Percentiles rank a stretch among this genome's conserved stretches.
Evolutionary conservation across 2,329 filamentous ascomycete species (phyloP).

Genomic region (Sordariomycetes sp.): DNA sequence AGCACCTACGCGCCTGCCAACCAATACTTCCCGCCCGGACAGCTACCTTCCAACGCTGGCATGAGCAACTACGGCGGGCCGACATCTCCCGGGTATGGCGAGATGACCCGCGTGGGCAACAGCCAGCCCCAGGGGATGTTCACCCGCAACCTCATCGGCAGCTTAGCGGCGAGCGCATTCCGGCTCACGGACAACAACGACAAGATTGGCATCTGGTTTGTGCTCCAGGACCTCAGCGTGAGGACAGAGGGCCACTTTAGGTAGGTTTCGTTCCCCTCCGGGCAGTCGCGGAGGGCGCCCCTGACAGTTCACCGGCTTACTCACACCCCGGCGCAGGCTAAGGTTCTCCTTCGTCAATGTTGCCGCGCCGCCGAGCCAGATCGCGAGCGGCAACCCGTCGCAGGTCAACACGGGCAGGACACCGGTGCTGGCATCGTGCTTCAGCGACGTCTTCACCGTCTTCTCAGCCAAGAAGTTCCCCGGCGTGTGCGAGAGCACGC

Average conservation of each 20-base stretch:
- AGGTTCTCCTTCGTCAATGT: constrained; percentile 76
- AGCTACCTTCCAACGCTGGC: constrained; percentile 2
- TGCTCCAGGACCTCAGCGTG: constrained; percentile 88
- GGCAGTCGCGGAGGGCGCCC: not conserved
- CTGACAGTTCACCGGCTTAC: not conserved
- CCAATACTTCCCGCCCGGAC: constrained; percentile 12
- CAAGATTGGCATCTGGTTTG: constrained; percentile 89
- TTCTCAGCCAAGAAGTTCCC: constrained; percentile 98
- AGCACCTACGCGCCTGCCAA: constrained; percentile 15
- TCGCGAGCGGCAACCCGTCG: constrained; percentile 16
- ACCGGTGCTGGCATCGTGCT: constrained; percentile 72
- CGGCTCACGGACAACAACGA: constrained; percentile 66
- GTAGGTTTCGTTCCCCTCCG: constrained; percentile 29
- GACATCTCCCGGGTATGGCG: constrained; percentile 12
- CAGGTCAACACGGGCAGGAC: constrained; percentile 60
- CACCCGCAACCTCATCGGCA: constrained; percentile 88
- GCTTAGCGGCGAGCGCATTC: constrained; percentile 78
- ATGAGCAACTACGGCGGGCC: constrained; percentile 12
- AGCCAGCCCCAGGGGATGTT: constrained; percentile 69
- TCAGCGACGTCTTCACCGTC: constrained; percentile 82
- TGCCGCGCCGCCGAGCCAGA: constrained; percentile 32
- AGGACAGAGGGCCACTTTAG: constrained; percentile 84
- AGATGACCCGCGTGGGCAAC: constrained; percentile 18
- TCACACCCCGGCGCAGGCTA: constrained; percentile 24
- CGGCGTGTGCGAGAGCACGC: constrained; percentile 87